Base-by-base conservation (phyloP, 805 yeast species). In the Saturnispora silvae region DNA sequence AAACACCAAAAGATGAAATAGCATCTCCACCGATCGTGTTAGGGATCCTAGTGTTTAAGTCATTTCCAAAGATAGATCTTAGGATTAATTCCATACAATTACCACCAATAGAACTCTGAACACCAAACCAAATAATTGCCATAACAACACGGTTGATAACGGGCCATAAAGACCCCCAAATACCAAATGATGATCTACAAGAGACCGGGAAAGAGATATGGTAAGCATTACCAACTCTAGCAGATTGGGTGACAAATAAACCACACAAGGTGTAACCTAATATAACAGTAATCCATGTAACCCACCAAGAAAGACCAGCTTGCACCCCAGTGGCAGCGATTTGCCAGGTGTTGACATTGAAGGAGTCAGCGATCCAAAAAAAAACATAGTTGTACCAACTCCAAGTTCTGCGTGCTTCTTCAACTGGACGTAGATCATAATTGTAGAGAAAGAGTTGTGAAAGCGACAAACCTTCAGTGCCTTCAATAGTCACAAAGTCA, bases 261-360 rank as follows among this genome's bases (percentile, higher is more conserved):
- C 81, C 92, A 43, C 82, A 75, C 33, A 81, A 57, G 15, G 66
- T 52, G 56, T 85, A 85, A 5, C 95, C 95, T 14, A 85, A 44
- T 92, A 94, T 83, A 19, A 85, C 92, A 1, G 92, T 72, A 27
- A 85, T 60, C 94, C 95, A 85, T 10, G 81, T 76, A 53, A 78
- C 86, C 94, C 94, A 85, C 94, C 95, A 84, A 14, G 78, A 71
- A 59, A 85, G 61, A 9, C 92, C 92, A 17, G 76, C 73, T 37
- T 67, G 64, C 40, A 81, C 78, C 49, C 94, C 94, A 0, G 94
- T 81, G 7, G 89, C 77, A 2, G 94, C 95, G 48, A 85, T 83
- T 63, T 81, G 86, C 85, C 89, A 84, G 5, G 95, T 83, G 56
- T 82, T 84, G 53, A 85, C 75, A 59, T 85, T 85, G 63, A 85